A percentile compares a stretch with the other conserved stretches of the same genome.
Conservation (phyloP, 192 early-diverging fungal genomes). For the Rhizophagus prolifer region DNA sequence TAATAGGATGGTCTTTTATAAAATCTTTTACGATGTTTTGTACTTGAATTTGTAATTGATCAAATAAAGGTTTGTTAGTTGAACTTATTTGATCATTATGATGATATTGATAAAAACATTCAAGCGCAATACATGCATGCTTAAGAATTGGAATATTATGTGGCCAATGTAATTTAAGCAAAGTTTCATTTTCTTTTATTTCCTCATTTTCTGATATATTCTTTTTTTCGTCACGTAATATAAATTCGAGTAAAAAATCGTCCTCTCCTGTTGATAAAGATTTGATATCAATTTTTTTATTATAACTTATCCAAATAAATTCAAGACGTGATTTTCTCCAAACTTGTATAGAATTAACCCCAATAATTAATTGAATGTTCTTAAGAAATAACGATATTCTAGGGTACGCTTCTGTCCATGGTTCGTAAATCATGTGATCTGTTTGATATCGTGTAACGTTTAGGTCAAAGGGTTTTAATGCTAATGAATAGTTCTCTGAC, state of each 20-base stretch:
- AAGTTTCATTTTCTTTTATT: no score
- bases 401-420: not conserved
- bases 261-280: not conserved
- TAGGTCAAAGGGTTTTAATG: not conserved
- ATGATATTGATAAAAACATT: not conserved
- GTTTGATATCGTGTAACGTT: not conserved
- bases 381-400: not conserved
- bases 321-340: not conserved
- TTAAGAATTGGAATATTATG: not conserved
- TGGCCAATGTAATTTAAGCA: conserved; percentile 4
- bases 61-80: not conserved
- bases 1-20: not conserved
- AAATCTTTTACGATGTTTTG: not conserved
- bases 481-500: not conserved
- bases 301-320: conserved; percentile 1
- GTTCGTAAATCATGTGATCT: not conserved
- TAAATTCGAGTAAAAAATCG: not conserved
- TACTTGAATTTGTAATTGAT: not conserved
- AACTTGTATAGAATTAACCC: not conserved
- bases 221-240: not conserved
- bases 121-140: not conserved
- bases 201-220: not conserved
- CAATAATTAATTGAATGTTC: conserved; percentile 4
- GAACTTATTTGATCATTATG: not conserved
- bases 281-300: not conserved